A percentile compares a stretch with the other conserved stretches of the same genome.
Evolutionary conservation across 495 filamentous ascomycete genomes (phyloP).

Genomic region (Ramalina intermedia): DNA sequence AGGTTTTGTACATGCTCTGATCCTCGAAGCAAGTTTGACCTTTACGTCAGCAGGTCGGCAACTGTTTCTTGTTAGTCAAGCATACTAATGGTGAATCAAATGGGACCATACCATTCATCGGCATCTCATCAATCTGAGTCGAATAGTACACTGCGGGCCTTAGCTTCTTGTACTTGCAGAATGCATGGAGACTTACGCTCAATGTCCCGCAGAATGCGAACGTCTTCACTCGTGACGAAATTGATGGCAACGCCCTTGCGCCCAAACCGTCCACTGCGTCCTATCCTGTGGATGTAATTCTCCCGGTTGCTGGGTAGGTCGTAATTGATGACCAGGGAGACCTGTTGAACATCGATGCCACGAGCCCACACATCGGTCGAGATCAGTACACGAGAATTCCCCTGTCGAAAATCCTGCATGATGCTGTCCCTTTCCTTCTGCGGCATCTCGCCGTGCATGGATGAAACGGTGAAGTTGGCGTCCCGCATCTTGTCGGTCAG

Average conservation of each 20-base stretch:
- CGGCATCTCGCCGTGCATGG: constrained; percentile 99
- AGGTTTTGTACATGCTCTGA: too few relatives aligned
- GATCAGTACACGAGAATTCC: constrained; percentile 92
- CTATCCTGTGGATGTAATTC: constrained; percentile 99
- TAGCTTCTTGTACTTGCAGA: neutral
- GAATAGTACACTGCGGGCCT: constrained; percentile 65
- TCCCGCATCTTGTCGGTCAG: constrained; percentile 97
- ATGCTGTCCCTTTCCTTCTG: constrained; percentile 95
- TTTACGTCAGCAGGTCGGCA: constrained; percentile 41
- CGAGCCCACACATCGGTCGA: constrained; percentile 94
- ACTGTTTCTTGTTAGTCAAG: constrained; percentile 23
- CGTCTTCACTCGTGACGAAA: constrained; percentile 95
- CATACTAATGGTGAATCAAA: neutral
- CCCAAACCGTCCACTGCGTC: constrained; percentile 88
- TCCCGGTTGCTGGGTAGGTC: constrained; percentile 97
- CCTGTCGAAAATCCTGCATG: constrained; percentile 98
- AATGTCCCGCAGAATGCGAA: constrained; percentile 93
- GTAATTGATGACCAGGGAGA: constrained; percentile 99
- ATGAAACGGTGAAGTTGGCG: constrained; percentile 93
- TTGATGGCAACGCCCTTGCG: constrained; percentile 99
- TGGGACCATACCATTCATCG: constrained; percentile 60
- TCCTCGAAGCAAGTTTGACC: too few relatives aligned
- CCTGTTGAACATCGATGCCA: constrained; percentile 98
- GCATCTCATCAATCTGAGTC: constrained; percentile 99
- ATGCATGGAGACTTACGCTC: constrained; percentile 42